phyloP scores from a whole-genome alignment of 129 eudicot species.

The Dittrichia graveolens region DNA sequence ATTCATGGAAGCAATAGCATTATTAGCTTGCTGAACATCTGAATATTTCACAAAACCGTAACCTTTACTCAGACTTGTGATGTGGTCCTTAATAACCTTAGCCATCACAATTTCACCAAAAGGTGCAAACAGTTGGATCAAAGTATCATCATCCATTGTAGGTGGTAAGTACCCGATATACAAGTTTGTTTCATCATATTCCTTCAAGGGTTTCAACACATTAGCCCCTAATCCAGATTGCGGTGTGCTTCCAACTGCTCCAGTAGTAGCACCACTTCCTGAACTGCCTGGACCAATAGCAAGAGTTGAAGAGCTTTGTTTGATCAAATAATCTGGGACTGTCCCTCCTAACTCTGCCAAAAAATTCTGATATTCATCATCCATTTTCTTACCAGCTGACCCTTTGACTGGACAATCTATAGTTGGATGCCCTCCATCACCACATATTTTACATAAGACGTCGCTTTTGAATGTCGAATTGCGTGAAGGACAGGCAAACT shows the following conservation, averaged over 20 bases:
- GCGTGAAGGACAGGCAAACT: constrained; percentile 75
- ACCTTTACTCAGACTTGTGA: constrained; percentile 70
- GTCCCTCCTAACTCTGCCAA: constrained; percentile 86
- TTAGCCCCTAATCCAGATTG: constrained; percentile 15
- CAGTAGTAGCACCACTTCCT: constrained; percentile 48
- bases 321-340: constrained; percentile 53
- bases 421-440: constrained; percentile 94
- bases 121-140: constrained; percentile 61
- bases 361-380: constrained; percentile 81
- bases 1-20: constrained; percentile 74
- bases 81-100: constrained; percentile 76
- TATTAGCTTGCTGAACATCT: constrained; percentile 71
- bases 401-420: constrained; percentile 88
- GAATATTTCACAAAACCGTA: constrained; percentile 85
- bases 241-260: constrained; percentile 27
- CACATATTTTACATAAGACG: constrained; percentile 81
- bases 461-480: constrained; percentile 79
- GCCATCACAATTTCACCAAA: constrained; percentile 87
- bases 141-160: constrained; percentile 68
- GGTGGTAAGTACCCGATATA: constrained; percentile 85
- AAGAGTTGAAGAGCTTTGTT: constrained; percentile 41
- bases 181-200: constrained; percentile 75
- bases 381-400: constrained; percentile 86
- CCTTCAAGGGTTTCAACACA: constrained; percentile 52
- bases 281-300: constrained; percentile 58